phyloP scores from a whole-genome alignment of 805 yeast species.

The Candida nonsorbophila region DNA sequence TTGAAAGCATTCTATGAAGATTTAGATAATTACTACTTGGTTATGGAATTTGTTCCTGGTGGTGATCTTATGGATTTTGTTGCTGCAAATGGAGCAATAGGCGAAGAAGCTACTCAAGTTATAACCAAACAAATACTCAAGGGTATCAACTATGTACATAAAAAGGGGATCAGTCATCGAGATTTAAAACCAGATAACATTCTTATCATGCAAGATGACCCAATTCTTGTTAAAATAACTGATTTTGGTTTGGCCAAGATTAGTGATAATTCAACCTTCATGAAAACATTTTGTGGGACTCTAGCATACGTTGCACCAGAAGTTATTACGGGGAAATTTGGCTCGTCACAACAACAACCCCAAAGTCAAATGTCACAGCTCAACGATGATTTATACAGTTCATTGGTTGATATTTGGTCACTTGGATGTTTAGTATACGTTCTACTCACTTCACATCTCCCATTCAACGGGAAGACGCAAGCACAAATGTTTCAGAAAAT shows the following conservation, averaged over 20 bases:
- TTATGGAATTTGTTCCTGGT: slow-evolving; percentile 94
- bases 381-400: slow-evolving; percentile 50
- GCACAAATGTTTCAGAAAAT: slow-evolving; percentile 77
- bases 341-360: slow-evolving; percentile 18
- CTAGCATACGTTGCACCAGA: slow-evolving; percentile 97
- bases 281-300: slow-evolving; percentile 98
- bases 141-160: slow-evolving; percentile 85
- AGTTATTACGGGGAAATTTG: slow-evolving; percentile 58
- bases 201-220: slow-evolving; percentile 83
- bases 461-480: slow-evolving; percentile 91
- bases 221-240: slow-evolving; percentile 85
- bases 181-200: slow-evolving; percentile 97
- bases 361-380: slow-evolving; percentile 5
- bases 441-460: slow-evolving; percentile 85
- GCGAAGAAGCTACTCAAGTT: slow-evolving; percentile 85
- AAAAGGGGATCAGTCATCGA: slow-evolving; percentile 88
- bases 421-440: slow-evolving; percentile 93
- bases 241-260: slow-evolving; percentile 96
- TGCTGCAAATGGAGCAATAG: slow-evolving; percentile 85
- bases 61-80: slow-evolving; percentile 98
- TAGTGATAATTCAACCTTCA: slow-evolving; percentile 73
- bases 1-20: slow-evolving; percentile 86
- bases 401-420: slow-evolving; percentile 96
- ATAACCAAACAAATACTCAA: slow-evolving; percentile 78
- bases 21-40: slow-evolving; percentile 70